phyloP scores from a whole-genome alignment of 202 grass and related monocot species.

The Setaria viridis region DNA sequence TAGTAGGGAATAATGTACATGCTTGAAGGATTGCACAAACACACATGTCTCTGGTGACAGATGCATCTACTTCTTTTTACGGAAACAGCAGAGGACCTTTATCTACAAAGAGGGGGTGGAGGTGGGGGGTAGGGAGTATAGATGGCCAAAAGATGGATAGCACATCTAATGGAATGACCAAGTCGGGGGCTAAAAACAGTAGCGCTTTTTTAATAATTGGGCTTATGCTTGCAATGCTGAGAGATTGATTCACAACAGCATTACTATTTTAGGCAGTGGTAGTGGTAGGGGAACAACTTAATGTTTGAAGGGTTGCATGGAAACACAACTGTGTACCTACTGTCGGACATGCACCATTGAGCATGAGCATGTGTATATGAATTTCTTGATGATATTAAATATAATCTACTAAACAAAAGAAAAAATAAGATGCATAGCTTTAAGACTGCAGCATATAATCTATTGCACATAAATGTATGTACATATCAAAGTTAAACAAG shows the following conservation, averaged over 20 bases:
- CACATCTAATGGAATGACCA: constrained; percentile 16
- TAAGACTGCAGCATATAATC: background rate
- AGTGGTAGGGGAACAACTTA: background rate
- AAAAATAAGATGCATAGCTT: background rate
- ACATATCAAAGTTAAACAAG: constrained; percentile 22
- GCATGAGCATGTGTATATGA: background rate
- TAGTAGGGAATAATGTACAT: background rate
- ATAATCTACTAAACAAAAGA: background rate
- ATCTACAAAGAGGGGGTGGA: no score
- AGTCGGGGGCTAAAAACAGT: background rate
- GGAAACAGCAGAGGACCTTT: no score
- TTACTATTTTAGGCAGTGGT: background rate
- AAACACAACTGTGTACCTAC: background rate
- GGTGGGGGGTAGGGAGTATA: no score
- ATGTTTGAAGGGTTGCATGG: background rate
- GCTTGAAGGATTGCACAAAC: background rate
- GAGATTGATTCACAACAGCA: background rate
- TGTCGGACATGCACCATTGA: background rate
- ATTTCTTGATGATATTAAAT: background rate
- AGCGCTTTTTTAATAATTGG: no score
- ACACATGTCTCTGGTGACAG: background rate
- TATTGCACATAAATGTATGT: constrained; percentile 1
- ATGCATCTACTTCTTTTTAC: no score
- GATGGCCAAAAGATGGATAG: background rate
- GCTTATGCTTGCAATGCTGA: background rate